phyloP scores from a whole-genome alignment of 1,284 basidiomycete species.

The Thelephora terrestris region DNA sequence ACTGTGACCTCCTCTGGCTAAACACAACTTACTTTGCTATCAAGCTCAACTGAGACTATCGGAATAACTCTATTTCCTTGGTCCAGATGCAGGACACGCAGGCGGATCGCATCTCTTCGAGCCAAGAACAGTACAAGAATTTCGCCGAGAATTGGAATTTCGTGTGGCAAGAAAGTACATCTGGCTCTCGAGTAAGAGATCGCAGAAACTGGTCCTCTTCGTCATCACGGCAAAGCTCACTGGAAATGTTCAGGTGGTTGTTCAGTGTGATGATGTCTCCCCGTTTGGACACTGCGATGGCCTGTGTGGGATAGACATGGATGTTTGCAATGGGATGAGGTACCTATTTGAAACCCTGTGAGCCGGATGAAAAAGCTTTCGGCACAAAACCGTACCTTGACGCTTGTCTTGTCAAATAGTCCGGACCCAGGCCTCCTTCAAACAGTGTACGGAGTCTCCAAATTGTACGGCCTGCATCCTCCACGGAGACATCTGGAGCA shows the following conservation, averaged over 20 bases:
- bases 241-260: slow-evolving; percentile 31
- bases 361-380: not conserved
- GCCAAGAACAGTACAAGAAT: slow-evolving; percentile 2
- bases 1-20: not conserved
- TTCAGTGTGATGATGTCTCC: slow-evolving; percentile 38
- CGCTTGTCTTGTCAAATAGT: not conserved
- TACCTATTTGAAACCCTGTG: slow-evolving; percentile 22
- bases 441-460: slow-evolving; percentile 25
- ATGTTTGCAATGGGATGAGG: slow-evolving; percentile 34
- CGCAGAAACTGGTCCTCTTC: slow-evolving; percentile 24
- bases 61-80: slow-evolving; percentile 3
- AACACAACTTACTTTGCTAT: not conserved
- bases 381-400: slow-evolving; percentile 38
- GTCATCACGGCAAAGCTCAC: slow-evolving; percentile 21
- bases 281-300: slow-evolving; percentile 35
- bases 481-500: slow-evolving; percentile 32
- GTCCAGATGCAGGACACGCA: slow-evolving; percentile 11
- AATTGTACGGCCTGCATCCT: slow-evolving; percentile 37
- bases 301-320: slow-evolving; percentile 29
- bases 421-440: not conserved
- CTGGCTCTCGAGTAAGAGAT: slow-evolving; percentile 31
- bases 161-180: slow-evolving; percentile 33
- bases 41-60: not conserved
- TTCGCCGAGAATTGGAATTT: slow-evolving; percentile 18
- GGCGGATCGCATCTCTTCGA: slow-evolving; percentile 2